phyloP scores from a whole-genome alignment of 768 basidiomycete genomes.

The Harrya chromipes region DNA sequence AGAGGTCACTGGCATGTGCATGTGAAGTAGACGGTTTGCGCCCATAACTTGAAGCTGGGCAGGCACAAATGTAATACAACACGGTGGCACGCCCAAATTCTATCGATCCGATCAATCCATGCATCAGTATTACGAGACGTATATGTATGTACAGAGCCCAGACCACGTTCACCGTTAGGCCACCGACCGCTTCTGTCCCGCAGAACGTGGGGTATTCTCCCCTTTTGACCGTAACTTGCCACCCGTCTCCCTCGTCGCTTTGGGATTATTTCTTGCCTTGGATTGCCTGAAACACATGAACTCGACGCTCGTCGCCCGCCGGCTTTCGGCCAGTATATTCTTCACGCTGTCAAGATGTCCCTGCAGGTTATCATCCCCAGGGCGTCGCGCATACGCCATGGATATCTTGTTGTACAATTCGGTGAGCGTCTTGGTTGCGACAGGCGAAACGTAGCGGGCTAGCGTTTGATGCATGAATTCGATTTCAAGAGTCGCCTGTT shows the following conservation, averaged over 20 bases:
- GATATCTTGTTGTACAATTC: constrained; percentile 95
- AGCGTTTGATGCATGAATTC: constrained; percentile 99
- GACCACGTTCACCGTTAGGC: background rate
- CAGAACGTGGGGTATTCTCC: constrained; percentile 13
- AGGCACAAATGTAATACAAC: no score
- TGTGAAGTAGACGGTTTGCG: no score
- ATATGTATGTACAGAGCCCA: no score
- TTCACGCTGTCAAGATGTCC: constrained; percentile 87
- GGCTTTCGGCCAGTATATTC: constrained; percentile 82
- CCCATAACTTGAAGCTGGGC: no score
- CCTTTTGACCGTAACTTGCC: constrained; percentile 20
- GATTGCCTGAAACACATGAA: constrained; percentile 90
- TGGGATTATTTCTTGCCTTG: constrained; percentile 39
- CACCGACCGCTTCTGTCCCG: constrained; percentile 20
- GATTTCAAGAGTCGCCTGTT: constrained; percentile 94
- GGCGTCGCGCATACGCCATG: constrained; percentile 81
- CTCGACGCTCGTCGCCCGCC: constrained; percentile 89
- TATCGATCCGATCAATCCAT: no score
- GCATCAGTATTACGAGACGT: no score
- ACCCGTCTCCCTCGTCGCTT: constrained; percentile 7
- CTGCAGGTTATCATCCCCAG: constrained; percentile 85
- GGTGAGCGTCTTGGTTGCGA: constrained; percentile 80
- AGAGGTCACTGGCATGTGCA: no score
- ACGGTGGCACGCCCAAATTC: no score
- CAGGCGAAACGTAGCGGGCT: constrained; percentile 77